Conservation (phyloP, 805 yeast species). For the Lachancea cidri region DNA sequence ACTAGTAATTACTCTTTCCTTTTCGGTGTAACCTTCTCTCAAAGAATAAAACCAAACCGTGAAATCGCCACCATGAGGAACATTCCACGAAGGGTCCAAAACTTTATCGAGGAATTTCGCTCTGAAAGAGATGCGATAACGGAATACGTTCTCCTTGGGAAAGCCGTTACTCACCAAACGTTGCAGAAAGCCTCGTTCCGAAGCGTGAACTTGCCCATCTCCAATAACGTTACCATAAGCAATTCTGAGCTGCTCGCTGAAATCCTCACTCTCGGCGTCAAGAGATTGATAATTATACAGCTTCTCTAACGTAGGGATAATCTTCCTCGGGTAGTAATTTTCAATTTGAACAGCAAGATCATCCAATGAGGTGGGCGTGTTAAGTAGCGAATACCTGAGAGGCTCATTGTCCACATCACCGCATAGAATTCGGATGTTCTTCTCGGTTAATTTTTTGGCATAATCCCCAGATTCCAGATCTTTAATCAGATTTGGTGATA, state of each 20-base stretch:
- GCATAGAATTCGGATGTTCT: constrained; percentile 22
- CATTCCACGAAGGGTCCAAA: constrained; percentile 24
- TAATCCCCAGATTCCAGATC: constrained; percentile 32
- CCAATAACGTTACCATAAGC: constrained; percentile 35
- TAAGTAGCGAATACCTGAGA: constrained; percentile 27
- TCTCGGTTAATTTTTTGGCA: constrained; percentile 20
- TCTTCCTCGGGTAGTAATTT: constrained; percentile 35
- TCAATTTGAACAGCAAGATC: constrained; percentile 31
- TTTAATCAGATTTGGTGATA: constrained; percentile 26
- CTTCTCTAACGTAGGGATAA: constrained; percentile 23
- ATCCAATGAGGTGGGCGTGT: constrained; percentile 28
- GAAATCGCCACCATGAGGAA: constrained; percentile 36
- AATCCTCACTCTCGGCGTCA: constrained; percentile 11
- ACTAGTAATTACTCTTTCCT: constrained; percentile 23
- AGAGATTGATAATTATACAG: constrained; percentile 19
- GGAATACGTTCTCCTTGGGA: constrained; percentile 15
- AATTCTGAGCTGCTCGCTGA: constrained; percentile 14
- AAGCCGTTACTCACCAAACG: constrained; percentile 18
- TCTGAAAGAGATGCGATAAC: constrained; percentile 32
- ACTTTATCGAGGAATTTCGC: constrained; percentile 22
- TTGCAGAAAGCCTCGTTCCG: constrained; percentile 35
- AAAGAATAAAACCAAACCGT: constrained; percentile 34
- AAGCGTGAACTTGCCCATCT: constrained; percentile 38
- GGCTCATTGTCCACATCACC: constrained; percentile 37
- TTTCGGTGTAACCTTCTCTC: constrained; percentile 21